Base-by-base conservation (phyloP, 2,329 filamentous ascomycete species). In the Xylaria arbuscula region DNA sequence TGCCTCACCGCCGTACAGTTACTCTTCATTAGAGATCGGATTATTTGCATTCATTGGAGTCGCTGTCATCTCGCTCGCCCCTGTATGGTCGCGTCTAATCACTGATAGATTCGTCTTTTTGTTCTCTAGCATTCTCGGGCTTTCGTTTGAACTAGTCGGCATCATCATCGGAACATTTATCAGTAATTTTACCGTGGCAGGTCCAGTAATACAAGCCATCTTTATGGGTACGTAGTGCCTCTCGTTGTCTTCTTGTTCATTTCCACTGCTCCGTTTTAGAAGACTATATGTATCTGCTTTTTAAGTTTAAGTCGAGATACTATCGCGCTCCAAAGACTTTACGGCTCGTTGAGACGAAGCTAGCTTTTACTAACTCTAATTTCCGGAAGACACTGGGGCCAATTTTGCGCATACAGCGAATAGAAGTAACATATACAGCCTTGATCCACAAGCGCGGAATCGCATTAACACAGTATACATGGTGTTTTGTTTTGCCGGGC, bases 401-500 rank as follows among this genome's bases (percentile, higher is more conserved):
- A 92, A 94, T 78, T 91, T 89, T 0, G 85, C 88, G 0, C 91
- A 94, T 77, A 91, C 93, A 38, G 90, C 91, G 1, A 94, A 94
- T 73, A 83, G 93, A 0, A 84, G 86, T 0, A 85, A 88, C 3
- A 92, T 96, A 22, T 94, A 93, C 73, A 80, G 83, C 1, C 88
- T 95, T 24, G 90, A 91, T 62, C 89, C 92, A 0, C 89, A 88
- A 68, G 89, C 90, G 0, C 81, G 91, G 4, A 96, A 94, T 79
- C 81, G 93, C 3, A 86, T 95, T 28, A 96, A 96, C 76, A 94
- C 92, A 0, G 91, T 90, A 0, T 96, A 93, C 75, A 96, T 95
- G 93, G 85, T 94, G 0, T 85, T 86, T 8, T 89, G 88, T 0
- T 95, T 95, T 74, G 88, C 86, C 34, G 93, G 93, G 0, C 93